Conservation (phyloP, 164 flowering plant species). For the Echeveria elegans region DNA sequence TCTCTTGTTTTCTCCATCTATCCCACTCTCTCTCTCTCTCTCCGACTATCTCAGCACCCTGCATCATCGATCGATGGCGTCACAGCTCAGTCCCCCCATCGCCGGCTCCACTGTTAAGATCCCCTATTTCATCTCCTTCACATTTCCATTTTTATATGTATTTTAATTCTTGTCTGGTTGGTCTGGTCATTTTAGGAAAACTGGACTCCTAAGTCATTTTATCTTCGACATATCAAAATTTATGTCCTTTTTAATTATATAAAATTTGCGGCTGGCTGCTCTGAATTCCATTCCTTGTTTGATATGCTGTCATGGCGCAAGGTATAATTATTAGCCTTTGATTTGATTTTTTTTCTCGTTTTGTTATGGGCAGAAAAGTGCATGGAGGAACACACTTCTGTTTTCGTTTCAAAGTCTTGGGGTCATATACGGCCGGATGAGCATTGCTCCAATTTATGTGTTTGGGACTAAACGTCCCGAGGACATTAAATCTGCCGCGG, state of each 20-base stretch:
- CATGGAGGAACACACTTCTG: conserved; percentile 45
- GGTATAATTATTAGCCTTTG: too few species aligned
- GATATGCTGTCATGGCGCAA: too few species aligned
- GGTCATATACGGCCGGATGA: conserved; percentile 56
- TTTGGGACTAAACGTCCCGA: conserved; percentile 26
- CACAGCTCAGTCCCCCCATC: not conserved
- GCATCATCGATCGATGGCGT: not conserved
- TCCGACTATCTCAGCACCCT: not conserved
- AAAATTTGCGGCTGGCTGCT: too few species aligned
- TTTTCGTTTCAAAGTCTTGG: conserved; percentile 67
- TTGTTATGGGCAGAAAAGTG: conserved; percentile 23
- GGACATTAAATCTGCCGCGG: conserved; percentile 26
- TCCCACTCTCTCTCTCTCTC: too few species aligned
- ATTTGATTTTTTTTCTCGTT: not conserved
- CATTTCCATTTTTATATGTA: not conserved
- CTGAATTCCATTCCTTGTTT: too few species aligned
- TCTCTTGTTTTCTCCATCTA: not conserved
- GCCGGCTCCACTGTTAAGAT: not conserved
- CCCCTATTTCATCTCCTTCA: not conserved
- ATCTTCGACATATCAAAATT: not conserved
- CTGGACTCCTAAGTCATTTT: too few species aligned
- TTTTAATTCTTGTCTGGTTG: too few species aligned
- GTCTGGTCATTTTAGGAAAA: too few species aligned
- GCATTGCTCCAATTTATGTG: conserved; percentile 56
- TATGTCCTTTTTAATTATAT: too few species aligned